Base-by-base conservation (phyloP, 2,329 filamentous ascomycete genomes). In the Fusarium stilboides region DNA sequence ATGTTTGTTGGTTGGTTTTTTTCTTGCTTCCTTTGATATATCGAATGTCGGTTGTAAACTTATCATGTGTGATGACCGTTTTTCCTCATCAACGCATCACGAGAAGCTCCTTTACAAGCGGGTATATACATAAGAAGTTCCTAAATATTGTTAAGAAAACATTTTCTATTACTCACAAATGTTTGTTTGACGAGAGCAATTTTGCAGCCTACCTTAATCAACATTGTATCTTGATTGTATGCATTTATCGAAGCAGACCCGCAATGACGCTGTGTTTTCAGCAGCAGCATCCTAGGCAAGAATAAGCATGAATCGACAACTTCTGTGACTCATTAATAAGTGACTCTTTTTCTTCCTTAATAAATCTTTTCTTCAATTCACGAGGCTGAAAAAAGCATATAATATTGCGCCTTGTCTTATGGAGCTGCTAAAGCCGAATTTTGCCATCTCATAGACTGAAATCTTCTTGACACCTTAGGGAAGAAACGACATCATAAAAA, bases 191-290 rank as follows among this genome's bases (percentile, higher is more conserved):
- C 22, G 22, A 13, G 14, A n/a, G 36, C 33, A 33, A 36, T 15
- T 36, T 17, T 36, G 34, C 28, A 31, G 28, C 14, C 28, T 17
- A n/a, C n/a, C n/a, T n/a, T n/a, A 19, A 13, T 19, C 10, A 10
- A n/a, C 4, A 20, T 44, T 13, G 26, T 26, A 26, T 47, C 42
- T 47, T 14, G 28, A 28, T 20, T 15, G 20, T 64, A 46, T 45
- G 15, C 50, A 56, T 50, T 12, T 62, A 51, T 62, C 37, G 19
- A 57, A 15, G 34, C 19, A 58, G 58, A 58, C 58, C 61, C 59
- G 45, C 61, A 58, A 64, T 64, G 61, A 64, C 59, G 52, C 52
- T 52, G 19, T 37, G 31, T 22, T 33, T 15, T 12, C 26, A 46
- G 44, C 5, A 46, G 44, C 5, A 39, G 26, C 31, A 31, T 49